phyloP scores from a whole-genome alignment of 192 early-diverging fungal genomes.

The Backusella morwellensis region DNA sequence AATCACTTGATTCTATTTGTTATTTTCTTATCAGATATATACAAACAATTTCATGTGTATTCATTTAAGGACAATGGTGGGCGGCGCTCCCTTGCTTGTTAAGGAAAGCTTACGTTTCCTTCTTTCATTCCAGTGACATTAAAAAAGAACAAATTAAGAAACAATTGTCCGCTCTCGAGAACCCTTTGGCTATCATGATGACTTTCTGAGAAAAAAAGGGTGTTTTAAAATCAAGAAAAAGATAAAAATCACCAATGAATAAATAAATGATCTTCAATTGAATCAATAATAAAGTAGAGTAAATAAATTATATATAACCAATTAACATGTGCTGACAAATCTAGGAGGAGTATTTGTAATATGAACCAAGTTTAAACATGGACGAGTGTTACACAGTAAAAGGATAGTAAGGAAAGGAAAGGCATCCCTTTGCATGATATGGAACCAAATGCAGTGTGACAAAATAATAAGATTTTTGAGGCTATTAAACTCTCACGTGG shows the following conservation, averaged over 20 bases:
- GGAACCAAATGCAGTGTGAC: background rate
- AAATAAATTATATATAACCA: background rate
- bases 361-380: background rate
- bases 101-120: slow-evolving; percentile 1
- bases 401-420: background rate
- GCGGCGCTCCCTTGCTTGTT: background rate
- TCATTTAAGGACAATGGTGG: background rate
- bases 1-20: background rate
- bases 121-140: background rate
- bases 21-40: background rate
- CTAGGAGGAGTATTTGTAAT: background rate
- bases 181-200: background rate
- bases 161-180: background rate
- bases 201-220: background rate
- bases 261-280: background rate
- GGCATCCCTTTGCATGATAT: background rate
- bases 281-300: background rate
- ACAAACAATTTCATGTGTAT: background rate
- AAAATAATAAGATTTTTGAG: background rate
- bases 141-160: background rate
- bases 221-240: background rate
- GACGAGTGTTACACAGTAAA: background rate
- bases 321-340: slow-evolving; percentile 7
- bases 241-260: background rate
- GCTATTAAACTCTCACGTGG: slow-evolving; percentile 2